Base-by-base conservation (phyloP, 352 stramenopile genomes). In the Phytophthora boehmeriae region DNA sequence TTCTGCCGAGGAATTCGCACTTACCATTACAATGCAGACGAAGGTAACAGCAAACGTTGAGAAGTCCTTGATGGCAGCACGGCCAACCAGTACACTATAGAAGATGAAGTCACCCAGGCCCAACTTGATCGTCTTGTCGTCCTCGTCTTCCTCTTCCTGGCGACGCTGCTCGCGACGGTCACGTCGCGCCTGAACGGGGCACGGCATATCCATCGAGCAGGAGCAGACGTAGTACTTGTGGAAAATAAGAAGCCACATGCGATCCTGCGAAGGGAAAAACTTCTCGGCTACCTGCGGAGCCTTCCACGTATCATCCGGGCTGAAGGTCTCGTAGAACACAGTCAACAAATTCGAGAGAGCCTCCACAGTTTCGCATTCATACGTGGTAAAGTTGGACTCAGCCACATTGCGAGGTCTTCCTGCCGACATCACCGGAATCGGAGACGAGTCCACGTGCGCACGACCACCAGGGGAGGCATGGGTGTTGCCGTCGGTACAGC, bases 91-190 rank as follows among this genome's bases (percentile, higher is more conserved):
- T 16, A 99, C 90, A 68, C 86, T 98, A 81, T 99, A 99, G 69
- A 99, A 99, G 49, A 99, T 98, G 69, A 99, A 99, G 75, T 99
- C 97, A 17, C 97, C 97, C 19, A 98, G 73, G 19, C 95, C 95
- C 19, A 98, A 68, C 66, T 97, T 93, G 68, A 98, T 98, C 13
- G 86, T 96, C 56, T 97, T 96, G 72, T 89, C 85, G 28, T 73
- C 61, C 11, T 73, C 72, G 16, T 66, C 80, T 53, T 92, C 83
- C 9, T 89, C 82, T 20, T 91, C 68, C 30, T 85, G 77, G 36
- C 72, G 68, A 16, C 67, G 74, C 51, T 71, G 64, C n/a, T n/a
- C n/a, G 23, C 83, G 77, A 22, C 73, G 76, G 34, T 92, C 78
- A 25, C 84, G 79, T 32, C 81, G 78, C 35, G 68, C 71, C 46